Evolutionary conservation across 495 filamentous ascomycete species (phyloP), one percentile per base, ranked within the genome.

Genomic region (Penicillium bialowiezense): DNA sequence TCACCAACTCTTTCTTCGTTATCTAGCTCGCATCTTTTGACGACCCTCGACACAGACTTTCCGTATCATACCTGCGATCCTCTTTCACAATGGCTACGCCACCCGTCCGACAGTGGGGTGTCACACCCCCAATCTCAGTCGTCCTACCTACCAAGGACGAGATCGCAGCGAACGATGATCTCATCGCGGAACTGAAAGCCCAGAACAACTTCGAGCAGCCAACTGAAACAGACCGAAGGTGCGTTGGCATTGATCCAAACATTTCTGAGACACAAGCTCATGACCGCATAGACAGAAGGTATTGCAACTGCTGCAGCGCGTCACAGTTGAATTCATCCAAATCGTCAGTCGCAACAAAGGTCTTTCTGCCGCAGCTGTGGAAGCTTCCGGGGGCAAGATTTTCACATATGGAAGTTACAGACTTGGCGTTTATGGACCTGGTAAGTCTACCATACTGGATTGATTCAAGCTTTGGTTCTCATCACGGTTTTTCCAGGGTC

Each of bases 341-440:
- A 71, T 78, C 51, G 90, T 95, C 38, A 69, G 89, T 74, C 70
- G 80, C 65, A 87, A 82, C 68, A 86, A 88, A 62, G 86, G 89
- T 5, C 72, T 91, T 19, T 84, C 91, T 17, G 78, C 86, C 15
- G 81, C 84, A 18, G 77, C 90, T 13, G 80, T 95, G 20, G 87
- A 91, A 34, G 80, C 84, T 48, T 84, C 89, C 1, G 89, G 90
- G 35, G 95, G 91, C 31, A 89, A 91, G 69, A 84, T 98, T 33
- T 95, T 92, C 63, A 91, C 95, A 0, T 98, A 88, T 68, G 93
- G 93, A 43, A 97, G 95, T 70, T 98, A 89, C 66, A 82, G 89
- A 21, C 72, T 98, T 7, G 95, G 95, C 34, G 93, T 96, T 35
- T 96, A 91, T 72, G 91, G 91, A 2, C 93, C 93, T 42, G 82